Evolutionary conservation across 768 basidiomycete genomes (phyloP).

Genomic region (Suillus cothurnatus): DNA sequence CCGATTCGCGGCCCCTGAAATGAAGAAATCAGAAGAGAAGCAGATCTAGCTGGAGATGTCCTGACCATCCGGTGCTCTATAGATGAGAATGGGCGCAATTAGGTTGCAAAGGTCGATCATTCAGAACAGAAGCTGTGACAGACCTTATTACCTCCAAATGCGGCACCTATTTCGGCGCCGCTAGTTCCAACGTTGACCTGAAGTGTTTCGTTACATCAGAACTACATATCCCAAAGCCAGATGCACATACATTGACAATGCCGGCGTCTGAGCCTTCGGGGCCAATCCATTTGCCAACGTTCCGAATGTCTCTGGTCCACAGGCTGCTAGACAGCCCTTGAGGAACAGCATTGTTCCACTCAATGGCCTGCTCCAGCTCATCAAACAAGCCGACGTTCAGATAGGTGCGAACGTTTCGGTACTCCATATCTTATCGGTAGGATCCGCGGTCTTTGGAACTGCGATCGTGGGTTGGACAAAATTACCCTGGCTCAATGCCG

Average conservation of each 20-base stretch:
- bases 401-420: slow-evolving; percentile 91
- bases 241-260: slow-evolving; percentile 78
- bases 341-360: slow-evolving; percentile 88
- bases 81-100: slow-evolving; percentile 16
- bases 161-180: slow-evolving; percentile 79
- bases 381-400: slow-evolving; percentile 87
- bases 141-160: slow-evolving; percentile 95
- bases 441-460: slow-evolving; percentile 58
- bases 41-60: slow-evolving; percentile 25
- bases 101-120: slow-evolving; percentile 18
- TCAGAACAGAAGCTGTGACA: slow-evolving; percentile 19
- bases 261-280: slow-evolving; percentile 88
- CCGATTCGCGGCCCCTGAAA: slow-evolving; percentile 89
- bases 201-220: slow-evolving; percentile 5
- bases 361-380: slow-evolving; percentile 82
- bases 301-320: slow-evolving; percentile 85
- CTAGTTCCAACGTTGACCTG: slow-evolving; percentile 70
- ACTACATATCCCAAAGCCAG: slow-evolving; percentile 4
- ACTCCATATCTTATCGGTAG: slow-evolving; percentile 64
- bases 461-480: slow-evolving; percentile 91
- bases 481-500: slow-evolving; percentile 66
- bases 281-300: slow-evolving; percentile 91
- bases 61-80: slow-evolving; percentile 82
- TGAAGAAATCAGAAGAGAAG: slow-evolving; percentile 22
- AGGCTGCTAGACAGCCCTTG: slow-evolving; percentile 91